Evolutionary conservation across 495 filamentous ascomycete genomes (phyloP), one percentile per base, ranked within the genome.

Genomic region (Penicillium lagena): DNA sequence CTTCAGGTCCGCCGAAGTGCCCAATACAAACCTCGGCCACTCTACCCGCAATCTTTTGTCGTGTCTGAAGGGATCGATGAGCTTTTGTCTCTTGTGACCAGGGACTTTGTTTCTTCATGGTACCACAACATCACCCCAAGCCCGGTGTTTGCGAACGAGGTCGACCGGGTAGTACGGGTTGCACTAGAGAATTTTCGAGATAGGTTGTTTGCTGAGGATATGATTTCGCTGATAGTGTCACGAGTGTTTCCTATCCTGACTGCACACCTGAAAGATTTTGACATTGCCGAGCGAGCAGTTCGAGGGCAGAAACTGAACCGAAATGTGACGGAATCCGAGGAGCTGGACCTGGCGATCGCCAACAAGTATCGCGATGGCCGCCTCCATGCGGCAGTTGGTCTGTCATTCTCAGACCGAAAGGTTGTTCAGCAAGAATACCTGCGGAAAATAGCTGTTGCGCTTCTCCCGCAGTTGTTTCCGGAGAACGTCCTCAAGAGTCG

Each of bases 271-370:
- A 86, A 80, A 47, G 85, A 95, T 46, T 95, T 95, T 55, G 88
- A 89, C 54, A 80, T 94, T 37, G 94, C 94, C 9, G 94, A 99
- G 68, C 80, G 85, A 38, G 76, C 79, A 13, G 84, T 99, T 7
- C 78, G 93, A 47, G 94, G 94, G 17, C 85, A 83, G 52, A 83
- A 94, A 59, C 67, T 98, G 48, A 89, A 86, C 49, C 81, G 86
- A 31, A 89, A 83, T 59, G 82, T 99, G 29, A 99, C 94, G 9
- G 94, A 99, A 63, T 95, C 90, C 2, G 90, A 95, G 52, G 94
- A 97, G 70, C 71, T 99, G 47, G 86, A 96, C 64, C 71, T 94
- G 50, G 93, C 93, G 1, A 95, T 97, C 59, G 93, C 93, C 38
- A 83, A 75, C 17, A 97, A 95, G 66, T 99, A 91, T 62, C 82